Conservation (phyloP, 192 early-diverging fungal genomes). For the Coemansia sp. region DNA sequence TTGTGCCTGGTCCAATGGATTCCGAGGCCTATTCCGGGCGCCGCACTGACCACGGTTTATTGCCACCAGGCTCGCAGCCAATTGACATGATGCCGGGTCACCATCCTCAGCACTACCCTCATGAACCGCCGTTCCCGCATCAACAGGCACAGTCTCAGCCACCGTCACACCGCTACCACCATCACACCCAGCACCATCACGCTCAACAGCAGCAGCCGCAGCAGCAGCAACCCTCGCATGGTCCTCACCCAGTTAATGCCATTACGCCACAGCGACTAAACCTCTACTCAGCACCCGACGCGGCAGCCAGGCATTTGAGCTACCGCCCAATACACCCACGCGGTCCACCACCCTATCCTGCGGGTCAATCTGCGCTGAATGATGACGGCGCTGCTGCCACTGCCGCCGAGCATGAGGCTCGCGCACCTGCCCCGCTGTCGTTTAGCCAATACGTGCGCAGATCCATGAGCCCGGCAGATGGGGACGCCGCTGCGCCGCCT, state of each 20-base stretch:
- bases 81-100: not conserved
- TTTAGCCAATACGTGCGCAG: constrained; percentile 10
- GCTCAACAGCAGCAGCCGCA: no score
- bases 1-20: not conserved
- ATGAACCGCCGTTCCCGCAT: not conserved
- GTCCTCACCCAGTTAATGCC: constrained; percentile 34
- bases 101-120: constrained; percentile 4
- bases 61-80: not conserved
- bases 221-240: constrained; percentile 1
- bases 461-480: no score
- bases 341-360: not conserved
- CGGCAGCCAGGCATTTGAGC: constrained; percentile 2
- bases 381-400: no score
- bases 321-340: constrained; percentile 7
- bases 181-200: not conserved
- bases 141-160: not conserved
- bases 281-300: constrained; percentile 25
- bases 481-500: not conserved
- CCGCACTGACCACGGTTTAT: not conserved
- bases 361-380: not conserved
- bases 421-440: constrained; percentile 32
- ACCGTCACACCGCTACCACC: no score
- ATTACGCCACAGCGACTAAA: constrained; percentile 50
- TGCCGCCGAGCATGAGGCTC: not conserved
- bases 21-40: not conserved